Evolutionary conservation across 306 rosid species (phyloP), one percentile per base, ranked within the genome.

Genomic region (Biancaea sappan): DNA sequence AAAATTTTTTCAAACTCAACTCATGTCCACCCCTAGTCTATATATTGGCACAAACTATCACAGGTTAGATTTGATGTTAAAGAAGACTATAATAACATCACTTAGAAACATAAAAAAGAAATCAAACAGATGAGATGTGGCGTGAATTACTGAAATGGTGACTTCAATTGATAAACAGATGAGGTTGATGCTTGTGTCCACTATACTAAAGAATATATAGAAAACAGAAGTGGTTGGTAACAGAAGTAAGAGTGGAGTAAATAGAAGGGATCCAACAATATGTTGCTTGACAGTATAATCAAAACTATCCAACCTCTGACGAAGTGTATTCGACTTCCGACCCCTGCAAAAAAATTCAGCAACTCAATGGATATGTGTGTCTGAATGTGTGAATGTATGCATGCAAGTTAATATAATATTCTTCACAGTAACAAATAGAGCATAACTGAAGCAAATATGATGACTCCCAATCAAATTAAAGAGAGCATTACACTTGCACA

Each of bases 301-400:
- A 79, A 91, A 91, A 80, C 95, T 91, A 83, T 91, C 98, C 74
- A 94, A 80, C 83, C 97, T 90, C 85, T 86, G 85, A 16, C 96
- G 94, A 71, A 91, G 97, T 84, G 97, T 97, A 83, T 94, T 94
- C 96, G 87, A 89, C 85, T 94, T 94, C 67, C 81, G 95, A 66
- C 97, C 97, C 86, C 98, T 91, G 97, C 74, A 48, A 88, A 77
- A n/a, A 77, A 61, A 66, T 11, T 73, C 72, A 78, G 51, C 69
- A 75, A 74, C 41, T 47, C 44, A 11, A 53, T 58, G 66, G 75
- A 77, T n/a, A n/a, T n/a, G n/a, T n/a, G n/a, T 18, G 24, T 32
- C 15, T 16, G 22, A 31, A 15, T n/a, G 25, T 31, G 66, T n/a
- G n/a, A 59, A 25, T 8, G 34, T 21, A 56, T 50, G 46, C 1